Base-by-base conservation (phyloP, 2,329 filamentous ascomycete genomes). In the Colletotrichum zoysiae region DNA sequence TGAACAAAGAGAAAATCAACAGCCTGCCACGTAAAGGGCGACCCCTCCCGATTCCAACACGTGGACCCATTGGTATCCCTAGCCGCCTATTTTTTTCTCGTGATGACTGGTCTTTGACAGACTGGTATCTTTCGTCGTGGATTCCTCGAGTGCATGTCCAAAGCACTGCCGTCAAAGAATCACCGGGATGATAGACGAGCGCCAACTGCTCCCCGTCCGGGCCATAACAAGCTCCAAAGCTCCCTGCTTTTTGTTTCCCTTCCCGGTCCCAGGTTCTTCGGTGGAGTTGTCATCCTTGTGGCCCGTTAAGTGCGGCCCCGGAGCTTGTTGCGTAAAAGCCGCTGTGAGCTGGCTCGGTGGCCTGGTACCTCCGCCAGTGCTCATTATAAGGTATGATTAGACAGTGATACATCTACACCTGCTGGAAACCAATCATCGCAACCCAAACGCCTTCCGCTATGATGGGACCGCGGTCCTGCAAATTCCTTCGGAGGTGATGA, bases 401-500 rank as follows among this genome's bases (percentile, higher is more conserved):
- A 85, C 81, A 81, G 80, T 81, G 82, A 80, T 85, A 85, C 83
- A 85, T 86, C 82, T 85, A 85, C 82, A 84, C 82, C 81, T 80
- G 67, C 70, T 73, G 82, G 80, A 82, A 82, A 83, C 80, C 80
- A 84, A 82, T 82, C 78, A 66, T 84, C 79, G 81, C 81, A 83
- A 84, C 83, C 79, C 83, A 82, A 87, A 87, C 86, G 85, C 86
- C 84, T 84, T 84, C 84, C 85, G 85, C 86, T 87, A 87, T 88
- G 85, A 81, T 79, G 76, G 78, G 77, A 81, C 68, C 71, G 64
- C 65, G 65, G 68, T 71, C 73, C 74, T 73, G 71, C 71, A 74
- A 74, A 70, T 66, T 72, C 66, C 62, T 67, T 72, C 68, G 58
- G 69, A 57, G 63, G 60, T 68, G 74, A 77, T 74, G 80, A 79